Evolutionary conservation across 2,329 filamentous ascomycete species (phyloP), one percentile per base, ranked within the genome.

Genomic region (Alternaria ventricosa): DNA sequence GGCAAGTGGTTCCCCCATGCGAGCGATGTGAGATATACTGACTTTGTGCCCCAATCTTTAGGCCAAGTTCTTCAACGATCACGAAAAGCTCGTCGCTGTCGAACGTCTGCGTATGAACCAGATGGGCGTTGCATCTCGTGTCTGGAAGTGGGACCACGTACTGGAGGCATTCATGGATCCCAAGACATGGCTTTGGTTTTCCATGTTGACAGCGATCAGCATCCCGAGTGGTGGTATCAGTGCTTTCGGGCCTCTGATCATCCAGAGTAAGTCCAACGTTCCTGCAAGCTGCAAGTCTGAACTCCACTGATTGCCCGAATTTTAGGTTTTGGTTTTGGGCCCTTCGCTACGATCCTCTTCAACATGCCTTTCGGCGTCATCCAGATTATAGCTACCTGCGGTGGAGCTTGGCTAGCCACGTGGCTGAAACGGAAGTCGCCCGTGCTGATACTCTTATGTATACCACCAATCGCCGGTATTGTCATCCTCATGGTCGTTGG

Each of bases 311-410:
- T 20, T 45, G 18, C 18, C 22, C n/a, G 6, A 20, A 12, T 0
- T 12, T n/a, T 4, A 28, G n/a, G 46, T 0, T 89, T 89, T 47
- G 87, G 87, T 3, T 89, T 87, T 66, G 80, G 82, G 51, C 80
- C 82, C 12, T 87, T 89, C 61, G 80, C 83, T 3, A 87, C 87
- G 0, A 88, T 89, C 13, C 78, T 88, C 0, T 87, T 89, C 75
- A 88, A 89, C 65, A 88, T 88, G 61, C 87, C 87, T 0, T 89
- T 89, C 49, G 88, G 88, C 3, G 82, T 83, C 0, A 86, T 89
- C 0, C 88, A 90, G 68, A 82, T 90, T 12, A 79, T 89, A 20
- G 84, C 87, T 0, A 90, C 86, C 0, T 80, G 90, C 33, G 86
- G 86, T 6, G 85, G 86, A 1, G 88, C 86, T 0, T 87, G 82